Base-by-base conservation (phyloP, 2,329 filamentous ascomycete genomes). In the Ceratocystis lukuohia region DNA sequence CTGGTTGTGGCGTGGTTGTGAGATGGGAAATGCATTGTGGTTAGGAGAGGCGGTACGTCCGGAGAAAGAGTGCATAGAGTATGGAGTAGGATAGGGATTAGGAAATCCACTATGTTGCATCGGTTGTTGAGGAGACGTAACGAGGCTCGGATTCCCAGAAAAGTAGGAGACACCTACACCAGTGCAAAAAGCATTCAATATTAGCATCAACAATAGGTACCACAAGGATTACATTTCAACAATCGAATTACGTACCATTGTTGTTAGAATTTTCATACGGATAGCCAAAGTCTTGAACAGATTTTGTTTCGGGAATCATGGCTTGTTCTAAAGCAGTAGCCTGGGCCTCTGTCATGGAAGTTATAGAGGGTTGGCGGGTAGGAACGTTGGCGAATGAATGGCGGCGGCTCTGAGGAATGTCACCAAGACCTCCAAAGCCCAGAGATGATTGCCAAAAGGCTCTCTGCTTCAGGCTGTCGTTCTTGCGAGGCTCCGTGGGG, bases 301-400 rank as follows among this genome's bases (percentile, higher is more conserved):
- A 61, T 20, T 65, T 68, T 1, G 56, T 22, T 10, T 68, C 66
- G 10, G 33, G 15, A 25, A 66, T 66, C 37, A 25, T 45, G 30
- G 28, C 61, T 33, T 66, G 65, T 17, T 67, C 30, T 17, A 64
- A 37, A 20, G 63, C 64, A 22, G 61, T 41, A 33, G 50, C 61
- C n/a, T 65, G 50, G 28, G 61, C 64, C 20, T 68, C 66, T 22
- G 62, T 68, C 64, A 84, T 76, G 33, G 84, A 86, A 70, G 82
- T 82, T 69, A 87, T 82, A 2, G 84, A 87, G 1, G 80, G 82
- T 70, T 87, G 84, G 15, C 85, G 80, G 30, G 83, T 85, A 33
- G 82, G 84, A 71, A 87, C 80, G 71, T 86, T 86, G 64, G 85
- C 89, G 72, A 94, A 90, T 1, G 89, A 93, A 74, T 93, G 89